Base-by-base conservation (phyloP, 1,284 basidiomycete genomes). In the Ceratobasidium sp. region DNA sequence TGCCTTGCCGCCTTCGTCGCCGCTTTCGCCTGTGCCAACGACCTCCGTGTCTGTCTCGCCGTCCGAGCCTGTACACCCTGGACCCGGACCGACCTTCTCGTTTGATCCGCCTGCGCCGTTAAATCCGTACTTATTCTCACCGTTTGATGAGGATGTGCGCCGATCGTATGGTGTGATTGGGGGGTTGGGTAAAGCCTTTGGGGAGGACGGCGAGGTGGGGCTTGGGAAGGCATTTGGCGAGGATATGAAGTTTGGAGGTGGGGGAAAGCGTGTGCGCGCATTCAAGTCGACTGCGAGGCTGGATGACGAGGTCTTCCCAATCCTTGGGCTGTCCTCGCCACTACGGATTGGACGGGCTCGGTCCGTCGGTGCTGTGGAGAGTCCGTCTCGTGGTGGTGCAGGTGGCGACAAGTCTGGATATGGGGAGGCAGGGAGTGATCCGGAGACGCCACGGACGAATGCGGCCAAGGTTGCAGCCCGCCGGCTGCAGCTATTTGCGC, bases 391-490 rank as follows among this genome's bases (percentile, higher is more conserved):
- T 18, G 67, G 44, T 16, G 55, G 26, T 5, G 55, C 8, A 23
- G 66, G 41, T 2, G 41, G 8, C 11, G 67, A 71, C 32, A n/a
- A 21, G 8, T 38, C 35, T 11, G 35, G 35, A 38, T 4, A 5
- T 38, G 67, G 47, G 21, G 67, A 71, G 41, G 50, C 55, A 43
- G 67, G 66, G 21, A 71, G 67, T n/a, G 67, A 71, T 16, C 67
- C 67, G 14, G 67, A 59, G 46, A 71, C 67, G 44, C 67, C 67
- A 6, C 43, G 67, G 21, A 71, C 67, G 9, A 71, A 71, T 32
- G 67, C 67, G 23, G 67, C 67, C 67, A 71, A 71, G 55, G 67
- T 71, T 21, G 67, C 67, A n/a, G 67, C 67, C 14, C 54, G 67
- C 13, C 67, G 67, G n/a, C 46, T 71, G 8, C 67, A 71, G 18